Evolutionary conservation across 805 yeast genomes (phyloP).

Genomic region (Schwanniomyces vanrijiae): DNA sequence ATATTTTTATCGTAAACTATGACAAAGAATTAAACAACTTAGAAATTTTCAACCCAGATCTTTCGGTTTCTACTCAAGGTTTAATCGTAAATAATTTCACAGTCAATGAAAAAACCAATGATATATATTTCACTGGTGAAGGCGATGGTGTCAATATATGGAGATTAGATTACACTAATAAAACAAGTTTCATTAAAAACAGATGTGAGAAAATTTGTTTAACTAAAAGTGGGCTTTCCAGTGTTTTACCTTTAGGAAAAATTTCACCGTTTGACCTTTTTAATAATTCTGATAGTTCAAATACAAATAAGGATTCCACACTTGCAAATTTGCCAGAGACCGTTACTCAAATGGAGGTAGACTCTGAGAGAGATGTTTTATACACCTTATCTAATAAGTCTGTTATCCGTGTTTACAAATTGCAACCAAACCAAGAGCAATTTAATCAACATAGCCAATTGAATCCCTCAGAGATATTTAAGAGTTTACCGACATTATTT

Average conservation of each 20-base stretch:
- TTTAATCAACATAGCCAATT: constrained; percentile 36
- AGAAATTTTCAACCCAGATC: constrained; percentile 77
- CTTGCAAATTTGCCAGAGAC: constrained; percentile 47
- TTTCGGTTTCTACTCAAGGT: constrained; percentile 80
- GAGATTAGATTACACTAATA: constrained; percentile 81
- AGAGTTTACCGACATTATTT: constrained; percentile 48
- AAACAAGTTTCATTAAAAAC: constrained; percentile 84
- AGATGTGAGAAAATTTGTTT: constrained; percentile 82
- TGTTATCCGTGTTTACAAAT: constrained; percentile 73
- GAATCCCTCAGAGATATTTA: constrained; percentile 47
- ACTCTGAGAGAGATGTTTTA: constrained; percentile 71
- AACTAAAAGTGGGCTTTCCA: constrained; percentile 58
- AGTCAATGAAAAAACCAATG: constrained; percentile 62
- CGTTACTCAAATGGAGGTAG: constrained; percentile 66
- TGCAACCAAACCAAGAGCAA: constrained; percentile 45
- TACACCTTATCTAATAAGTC: constrained; percentile 84
- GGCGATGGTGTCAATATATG: constrained; percentile 79
- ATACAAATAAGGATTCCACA: constrained; percentile 8
- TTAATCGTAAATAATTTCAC: constrained; percentile 65
- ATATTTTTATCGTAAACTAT: constrained; percentile 70
- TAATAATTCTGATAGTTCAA: constrained; percentile 13
- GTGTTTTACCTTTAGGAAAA: constrained; percentile 36
- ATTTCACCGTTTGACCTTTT: constrained; percentile 35
- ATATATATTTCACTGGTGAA: constrained; percentile 81
- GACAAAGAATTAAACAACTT: constrained; percentile 44